phyloP scores from a whole-genome alignment of 164 flowering plant species.

The Umbellularia californica region DNA sequence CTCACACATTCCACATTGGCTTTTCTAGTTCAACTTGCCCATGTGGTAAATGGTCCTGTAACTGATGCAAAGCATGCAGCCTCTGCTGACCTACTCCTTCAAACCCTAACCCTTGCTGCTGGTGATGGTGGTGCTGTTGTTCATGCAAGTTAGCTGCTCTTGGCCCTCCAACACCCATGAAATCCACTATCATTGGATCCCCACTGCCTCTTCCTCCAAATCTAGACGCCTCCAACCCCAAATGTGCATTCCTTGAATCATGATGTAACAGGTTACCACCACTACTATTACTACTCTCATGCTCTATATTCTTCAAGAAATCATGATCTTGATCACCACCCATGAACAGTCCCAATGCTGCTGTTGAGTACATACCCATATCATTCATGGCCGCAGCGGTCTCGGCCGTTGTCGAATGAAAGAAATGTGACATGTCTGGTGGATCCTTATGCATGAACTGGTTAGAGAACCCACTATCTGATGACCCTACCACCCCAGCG shows the following conservation, averaged over 20 bases:
- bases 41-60: not conserved
- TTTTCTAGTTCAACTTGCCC: constrained; percentile 1
- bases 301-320: not conserved
- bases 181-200: constrained; percentile 35
- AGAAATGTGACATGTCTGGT: constrained; percentile 9
- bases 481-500: constrained; percentile 17
- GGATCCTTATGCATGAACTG: constrained; percentile 10
- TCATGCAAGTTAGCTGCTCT: not conserved
- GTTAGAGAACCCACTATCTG: constrained; percentile 14
- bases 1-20: constrained; percentile 10
- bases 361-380: not conserved
- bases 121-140: constrained; percentile 1
- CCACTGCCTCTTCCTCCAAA: not conserved
- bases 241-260: not conserved
- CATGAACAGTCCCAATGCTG: constrained; percentile 2
- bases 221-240: not conserved
- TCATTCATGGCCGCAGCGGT: not conserved
- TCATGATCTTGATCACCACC: constrained; percentile 1
- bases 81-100: constrained; percentile 13
- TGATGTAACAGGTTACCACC: no score
- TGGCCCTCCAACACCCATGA: constrained; percentile 42
- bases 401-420: constrained; percentile 13
- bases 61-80: constrained; percentile 1
- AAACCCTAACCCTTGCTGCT: not conserved
- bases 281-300: not conserved